Conservation (phyloP, 1,284 basidiomycete species). For the Ceratobasidium sp. region DNA sequence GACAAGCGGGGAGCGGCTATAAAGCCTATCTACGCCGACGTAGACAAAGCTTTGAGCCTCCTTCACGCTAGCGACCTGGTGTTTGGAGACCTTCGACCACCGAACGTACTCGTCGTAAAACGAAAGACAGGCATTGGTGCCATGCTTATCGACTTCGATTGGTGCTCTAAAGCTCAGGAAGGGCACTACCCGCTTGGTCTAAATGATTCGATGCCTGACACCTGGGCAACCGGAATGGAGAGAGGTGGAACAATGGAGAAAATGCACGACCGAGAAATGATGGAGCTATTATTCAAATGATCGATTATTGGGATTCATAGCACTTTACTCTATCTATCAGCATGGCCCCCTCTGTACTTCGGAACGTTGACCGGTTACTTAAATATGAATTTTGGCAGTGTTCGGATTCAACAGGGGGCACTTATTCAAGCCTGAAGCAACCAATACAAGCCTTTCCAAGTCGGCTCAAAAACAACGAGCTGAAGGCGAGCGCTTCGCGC, state of each 20-base stretch:
- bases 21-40: background rate
- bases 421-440: too few relatives aligned
- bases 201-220: background rate
- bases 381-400: too few relatives aligned
- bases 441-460: too few relatives aligned
- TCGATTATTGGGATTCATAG: background rate
- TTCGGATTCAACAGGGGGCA: too few relatives aligned
- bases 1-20: background rate
- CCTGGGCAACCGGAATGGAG: conserved; percentile 13
- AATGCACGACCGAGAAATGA: conserved; percentile 14
- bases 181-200: conserved; percentile 26
- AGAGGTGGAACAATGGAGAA: conserved; percentile 11
- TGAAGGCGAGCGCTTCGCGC: conserved; percentile 68
- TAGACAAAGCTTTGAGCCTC: conserved; percentile 21
- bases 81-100: conserved; percentile 40
- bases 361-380: too few relatives aligned
- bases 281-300: background rate
- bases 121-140: background rate
- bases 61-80: conserved; percentile 28
- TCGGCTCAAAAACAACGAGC: conserved; percentile 80
- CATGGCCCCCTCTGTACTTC: too few relatives aligned
- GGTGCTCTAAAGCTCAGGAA: conserved; percentile 20
- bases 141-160: conserved; percentile 42
- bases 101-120: conserved; percentile 31
- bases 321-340: background rate